Base-by-base conservation (phyloP, 306 rosid genomes). In the Psophocarpus tetragonolobus region DNA sequence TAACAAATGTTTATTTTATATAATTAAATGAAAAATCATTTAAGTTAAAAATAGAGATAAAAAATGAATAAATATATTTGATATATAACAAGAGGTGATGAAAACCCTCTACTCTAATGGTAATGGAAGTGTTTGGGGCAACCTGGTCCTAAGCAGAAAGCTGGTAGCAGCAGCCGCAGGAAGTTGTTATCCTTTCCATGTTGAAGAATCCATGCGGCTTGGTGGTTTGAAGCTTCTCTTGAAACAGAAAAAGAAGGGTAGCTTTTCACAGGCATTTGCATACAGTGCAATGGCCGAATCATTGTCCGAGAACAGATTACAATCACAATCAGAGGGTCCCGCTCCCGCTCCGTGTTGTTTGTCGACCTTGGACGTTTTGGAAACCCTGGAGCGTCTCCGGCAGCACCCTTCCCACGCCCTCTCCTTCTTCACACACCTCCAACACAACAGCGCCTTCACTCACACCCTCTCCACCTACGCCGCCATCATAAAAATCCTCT, bases 401-500 rank as follows among this genome's bases (percentile, higher is more conserved):
- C 70, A 17, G 21, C 45, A 88, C 71, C 96, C 98, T 48, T n/a
- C 74, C n/a, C 57, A 20, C 44, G 97, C 92, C 3, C 32, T 85
- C 45, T 83, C 88, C 4, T 87, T 88, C 76, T 86, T 90, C 56
- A 42, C 8, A n/a, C 78, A 67, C 51, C 71, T 85, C 75, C 84
- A 70, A 69, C 84, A 71, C 50, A 77, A 71, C 50, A 77, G 14
- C 1, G 89, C 92, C 4, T 90, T 90, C 63, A 66, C 5, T 11
- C 90, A 89, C 71, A 77, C 82, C 48, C 60, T 82, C 33, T 60
- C 83, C 73, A 87, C 90, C 26, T 94, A 88, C 66, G 88, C 80
- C 2, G 86, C 81, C 0, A 51, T 94, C 24, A 73, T 90, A 68
- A 88, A 80, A 36, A 85, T 92, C 12, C 67, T 94, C 10, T 90